Evolutionary conservation across 1,284 basidiomycete species (phyloP).

Genomic region (Heimioporus retisporus): DNA sequence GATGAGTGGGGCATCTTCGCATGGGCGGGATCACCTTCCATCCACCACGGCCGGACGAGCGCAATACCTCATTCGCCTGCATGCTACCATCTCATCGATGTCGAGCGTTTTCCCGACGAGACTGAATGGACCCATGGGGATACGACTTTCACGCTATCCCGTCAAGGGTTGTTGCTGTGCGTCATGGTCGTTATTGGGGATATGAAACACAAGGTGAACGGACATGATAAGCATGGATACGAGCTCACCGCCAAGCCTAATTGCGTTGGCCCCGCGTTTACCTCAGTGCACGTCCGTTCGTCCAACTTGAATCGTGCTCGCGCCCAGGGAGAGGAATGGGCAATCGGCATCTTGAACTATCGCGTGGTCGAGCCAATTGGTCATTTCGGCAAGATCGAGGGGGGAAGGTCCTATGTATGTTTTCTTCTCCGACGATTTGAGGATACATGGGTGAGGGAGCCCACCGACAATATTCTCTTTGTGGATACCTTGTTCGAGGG

Average conservation of each 20-base stretch:
- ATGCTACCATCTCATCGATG: constrained; percentile 24
- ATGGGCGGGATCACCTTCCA: constrained; percentile 29
- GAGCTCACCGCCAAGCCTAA: constrained; percentile 23
- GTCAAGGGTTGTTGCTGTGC: constrained; percentile 18
- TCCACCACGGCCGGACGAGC: constrained; percentile 22
- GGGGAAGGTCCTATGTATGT: constrained; percentile 23
- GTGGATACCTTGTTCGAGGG: constrained; percentile 22
- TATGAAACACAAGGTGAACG: constrained; percentile 3
- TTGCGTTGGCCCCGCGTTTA: constrained; percentile 17
- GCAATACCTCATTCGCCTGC: constrained; percentile 25
- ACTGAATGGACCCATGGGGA: constrained; percentile 20
- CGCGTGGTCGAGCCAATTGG: constrained; percentile 22
- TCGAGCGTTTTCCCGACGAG: constrained; percentile 17
- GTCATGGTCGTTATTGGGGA: constrained; percentile 29
- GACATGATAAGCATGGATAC: constrained; percentile 1
- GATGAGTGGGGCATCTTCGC: constrained; percentile 33
- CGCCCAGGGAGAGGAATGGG: constrained; percentile 18
- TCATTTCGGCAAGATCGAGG: constrained; percentile 24
- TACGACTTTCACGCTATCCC: constrained; percentile 17
- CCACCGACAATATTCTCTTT: constrained; percentile 26
- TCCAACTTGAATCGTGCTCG: background rate
- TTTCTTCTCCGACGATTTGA: constrained; percentile 25
- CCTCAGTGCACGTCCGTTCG: constrained; percentile 10
- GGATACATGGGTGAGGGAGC: constrained; percentile 20
- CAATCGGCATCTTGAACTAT: constrained; percentile 31